Evolutionary conservation across 164 flowering plant species (phyloP).

Genomic region (Saururus chinensis): DNA sequence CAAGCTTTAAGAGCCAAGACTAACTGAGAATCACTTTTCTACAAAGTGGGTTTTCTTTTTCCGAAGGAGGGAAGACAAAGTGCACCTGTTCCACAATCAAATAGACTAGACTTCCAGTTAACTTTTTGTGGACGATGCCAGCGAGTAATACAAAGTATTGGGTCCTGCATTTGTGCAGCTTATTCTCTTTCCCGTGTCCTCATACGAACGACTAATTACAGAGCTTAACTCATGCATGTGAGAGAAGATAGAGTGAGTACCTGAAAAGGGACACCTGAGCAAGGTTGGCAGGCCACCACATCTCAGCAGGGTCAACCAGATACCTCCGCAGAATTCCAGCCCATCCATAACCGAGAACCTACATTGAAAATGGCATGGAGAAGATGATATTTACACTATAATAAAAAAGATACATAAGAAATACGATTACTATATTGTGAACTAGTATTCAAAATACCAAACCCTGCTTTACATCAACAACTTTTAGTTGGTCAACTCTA

Average conservation of each 20-base stretch:
- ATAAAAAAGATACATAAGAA: too few species aligned
- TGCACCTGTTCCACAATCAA: background rate
- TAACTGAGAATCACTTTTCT: background rate
- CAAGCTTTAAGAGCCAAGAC: too few species aligned
- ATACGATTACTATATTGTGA: too few species aligned
- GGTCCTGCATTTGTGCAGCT: background rate
- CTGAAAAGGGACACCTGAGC: slow-evolving; percentile 93
- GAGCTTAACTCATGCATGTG: background rate
- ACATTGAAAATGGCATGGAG: slow-evolving; percentile 7
- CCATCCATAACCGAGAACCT: slow-evolving; percentile 95
- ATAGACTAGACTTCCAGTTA: background rate
- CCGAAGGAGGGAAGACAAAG: background rate
- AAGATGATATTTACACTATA: too few species aligned
- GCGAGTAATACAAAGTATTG: too few species aligned
- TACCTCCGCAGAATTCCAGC: slow-evolving; percentile 81
- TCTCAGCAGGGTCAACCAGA: slow-evolving; percentile 76
- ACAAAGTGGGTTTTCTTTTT: background rate
- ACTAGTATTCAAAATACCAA: too few species aligned
- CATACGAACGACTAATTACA: background rate
- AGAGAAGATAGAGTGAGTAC: slow-evolving; percentile 15
- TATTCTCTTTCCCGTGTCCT: too few species aligned
- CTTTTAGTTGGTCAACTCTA: too few species aligned
- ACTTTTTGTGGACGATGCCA: background rate
- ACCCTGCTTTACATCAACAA: too few species aligned
- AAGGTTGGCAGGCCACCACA: slow-evolving; percentile 98